Percentiles rank a stretch among this genome's conserved stretches.
Evolutionary conservation across 2,329 filamentous ascomycete genomes (phyloP).

Genomic region (Botrytis elliptica): DNA sequence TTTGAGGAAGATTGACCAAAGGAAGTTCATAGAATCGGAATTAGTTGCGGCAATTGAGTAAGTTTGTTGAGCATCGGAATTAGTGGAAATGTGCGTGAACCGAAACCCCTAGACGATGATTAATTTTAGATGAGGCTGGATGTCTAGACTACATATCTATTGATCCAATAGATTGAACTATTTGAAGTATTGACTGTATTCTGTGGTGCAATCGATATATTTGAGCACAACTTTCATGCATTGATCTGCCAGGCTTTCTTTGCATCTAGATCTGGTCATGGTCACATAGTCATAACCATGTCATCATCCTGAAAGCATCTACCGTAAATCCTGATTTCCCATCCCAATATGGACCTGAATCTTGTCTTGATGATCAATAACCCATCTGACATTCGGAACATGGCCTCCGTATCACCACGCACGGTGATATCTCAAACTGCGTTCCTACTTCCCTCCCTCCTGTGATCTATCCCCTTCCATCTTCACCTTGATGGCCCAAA

Average conservation of each 20-base stretch:
- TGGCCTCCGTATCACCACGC: background rate
- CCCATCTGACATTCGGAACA: background rate
- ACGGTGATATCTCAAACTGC: background rate
- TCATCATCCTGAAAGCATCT: background rate
- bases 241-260: background rate
- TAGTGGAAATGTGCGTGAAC: slow-evolving; percentile 10
- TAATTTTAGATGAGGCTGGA: slow-evolving; percentile 15
- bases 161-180: background rate
- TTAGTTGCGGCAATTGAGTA: background rate
- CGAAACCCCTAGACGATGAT: background rate
- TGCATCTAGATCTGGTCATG: background rate
- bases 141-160: background rate
- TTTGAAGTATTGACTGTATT: background rate
- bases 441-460: background rate
- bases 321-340: background rate
- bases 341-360: background rate
- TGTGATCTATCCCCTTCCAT: background rate
- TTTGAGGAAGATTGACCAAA: background rate
- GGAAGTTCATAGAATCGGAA: background rate
- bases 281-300: background rate
- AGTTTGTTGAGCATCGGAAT: background rate
- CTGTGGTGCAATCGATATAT: slow-evolving; percentile 8
- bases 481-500: background rate
- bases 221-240: slow-evolving; percentile 15
- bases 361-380: background rate